Conservation (phyloP, 345 rosid species). For the Acer yangbiense region DNA sequence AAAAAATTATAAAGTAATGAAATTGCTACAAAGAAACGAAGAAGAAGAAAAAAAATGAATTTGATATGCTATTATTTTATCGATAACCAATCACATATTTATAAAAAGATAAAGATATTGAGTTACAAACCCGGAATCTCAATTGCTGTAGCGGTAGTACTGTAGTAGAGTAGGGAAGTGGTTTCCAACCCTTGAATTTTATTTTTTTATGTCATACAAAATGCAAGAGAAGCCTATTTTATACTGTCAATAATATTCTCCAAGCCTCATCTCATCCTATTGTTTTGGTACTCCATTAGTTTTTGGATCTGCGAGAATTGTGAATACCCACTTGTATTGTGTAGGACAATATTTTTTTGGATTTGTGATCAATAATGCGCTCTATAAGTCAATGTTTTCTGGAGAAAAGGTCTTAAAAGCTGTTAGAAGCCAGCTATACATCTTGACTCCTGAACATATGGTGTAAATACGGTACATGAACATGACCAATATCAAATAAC, state of each 20-base stretch:
- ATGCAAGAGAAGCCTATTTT: not conserved
- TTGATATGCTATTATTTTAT: no score
- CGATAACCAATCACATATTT: no score
- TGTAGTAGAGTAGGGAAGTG: not conserved
- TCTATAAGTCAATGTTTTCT: slow-evolving; percentile 4
- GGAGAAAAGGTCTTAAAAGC: slow-evolving; percentile 20
- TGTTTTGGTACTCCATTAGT: not conserved
- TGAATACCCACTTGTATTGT: slow-evolving; percentile 23
- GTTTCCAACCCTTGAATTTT: no score
- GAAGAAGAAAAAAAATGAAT: not conserved
- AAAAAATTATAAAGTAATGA: not conserved
- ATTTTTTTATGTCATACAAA: not conserved
- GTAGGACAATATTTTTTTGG: not conserved
- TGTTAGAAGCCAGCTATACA: slow-evolving; percentile 30
- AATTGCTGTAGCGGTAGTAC: not conserved
- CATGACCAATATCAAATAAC: no score
- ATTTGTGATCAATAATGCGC: not conserved
- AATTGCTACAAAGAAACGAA: not conserved
- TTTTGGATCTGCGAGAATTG: slow-evolving; percentile 16
- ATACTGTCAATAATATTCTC: not conserved
- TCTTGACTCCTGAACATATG: not conserved
- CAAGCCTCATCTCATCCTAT: not conserved
- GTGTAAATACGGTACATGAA: not conserved
- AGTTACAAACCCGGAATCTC: slow-evolving; percentile 22
- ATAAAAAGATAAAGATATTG: no score